Base-by-base conservation (phyloP, 768 basidiomycete species). In the Boletus speciosus region DNA sequence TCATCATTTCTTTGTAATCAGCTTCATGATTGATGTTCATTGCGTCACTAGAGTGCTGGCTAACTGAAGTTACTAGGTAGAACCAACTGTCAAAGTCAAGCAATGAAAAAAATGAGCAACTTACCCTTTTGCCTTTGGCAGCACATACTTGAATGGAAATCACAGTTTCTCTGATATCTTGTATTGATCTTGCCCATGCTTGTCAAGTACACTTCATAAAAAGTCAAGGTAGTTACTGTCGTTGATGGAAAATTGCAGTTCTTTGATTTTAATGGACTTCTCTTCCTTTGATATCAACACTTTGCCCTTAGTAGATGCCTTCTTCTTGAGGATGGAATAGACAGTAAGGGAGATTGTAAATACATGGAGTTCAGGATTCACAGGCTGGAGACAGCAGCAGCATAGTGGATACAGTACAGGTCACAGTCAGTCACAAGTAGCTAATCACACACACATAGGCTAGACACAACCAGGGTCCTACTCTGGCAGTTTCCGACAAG, bases 101-200 rank as follows among this genome's bases (percentile, higher is more conserved):
- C 21, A 10, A 16, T 4, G 11, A 23, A 45, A 50, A 37, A 32
- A 46, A n/a, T 14, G 34, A 35, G 5, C 10, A 4, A 42, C n/a
- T 7, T 23, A 61, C 48, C n/a, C 21, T 61, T 56, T 60, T 4
- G 7, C 41, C 36, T 45, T 52, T 6, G 29, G 49, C 7, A 34
- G 41, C 7, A 57, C 32, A 39, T 49, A 62, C 43, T 55, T 60
- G 56, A 58, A 60, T 41, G 51, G 14, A 29, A 53, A 62, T 0
- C 11, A 6, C 23, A 36, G 50, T 1, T 14, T 41, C 73, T 74
- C 79, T 0, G 27, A 41, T 0, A 74, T 5, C 0, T 23, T 51
- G 42, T 49, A 59, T 4, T 56, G 47, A 1, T 53, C 44, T 2
- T 57, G 47, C 0, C 51, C 38, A 40, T 61, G 56, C 59, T 55